These are phyloP conservation scores for Paramecium sexaurelia DNA, from an alignment of 73 alveolate species.

Conservation along the genomic window DNA sequence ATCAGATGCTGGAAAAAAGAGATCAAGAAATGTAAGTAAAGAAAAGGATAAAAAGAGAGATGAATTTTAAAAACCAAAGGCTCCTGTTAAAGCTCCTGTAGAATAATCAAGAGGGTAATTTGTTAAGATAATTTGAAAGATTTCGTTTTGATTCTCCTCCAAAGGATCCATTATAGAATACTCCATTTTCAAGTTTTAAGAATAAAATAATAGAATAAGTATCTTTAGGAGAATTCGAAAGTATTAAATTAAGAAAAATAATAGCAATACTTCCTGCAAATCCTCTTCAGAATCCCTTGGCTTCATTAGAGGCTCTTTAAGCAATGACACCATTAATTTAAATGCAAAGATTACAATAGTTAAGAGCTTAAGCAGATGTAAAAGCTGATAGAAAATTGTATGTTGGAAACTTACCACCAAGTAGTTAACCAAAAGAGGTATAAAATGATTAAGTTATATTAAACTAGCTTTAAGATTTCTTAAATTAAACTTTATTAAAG, in stretches of 20 bases:
- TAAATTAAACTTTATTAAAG: slow-evolving; percentile 24
- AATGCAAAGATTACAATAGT: slow-evolving; percentile 43
- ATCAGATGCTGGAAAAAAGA: slow-evolving; percentile 23
- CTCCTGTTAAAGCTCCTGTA: not conserved
- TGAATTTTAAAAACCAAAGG: slow-evolving; percentile 4
- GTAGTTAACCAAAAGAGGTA: slow-evolving; percentile 66
- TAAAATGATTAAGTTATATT: not conserved
- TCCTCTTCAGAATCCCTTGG: slow-evolving; percentile 34
- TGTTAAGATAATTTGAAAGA: not conserved
- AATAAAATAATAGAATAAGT: not conserved
- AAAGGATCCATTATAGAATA: slow-evolving; percentile 50
- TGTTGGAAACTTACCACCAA: slow-evolving; percentile 95
- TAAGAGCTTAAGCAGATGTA: slow-evolving; percentile 60
- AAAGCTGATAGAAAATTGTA: slow-evolving; percentile 91
- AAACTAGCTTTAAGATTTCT: slow-evolving; percentile 29
- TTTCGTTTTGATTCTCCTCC: slow-evolving; percentile 69
- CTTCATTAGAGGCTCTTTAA: slow-evolving; percentile 40
- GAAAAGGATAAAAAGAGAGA: slow-evolving; percentile 55
- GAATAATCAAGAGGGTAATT: not conserved
- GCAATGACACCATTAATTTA: slow-evolving; percentile 56
- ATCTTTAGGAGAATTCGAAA: slow-evolving; percentile 37
- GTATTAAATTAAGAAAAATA: not conserved
- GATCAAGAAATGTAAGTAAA: slow-evolving; percentile 47
- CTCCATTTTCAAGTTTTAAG: slow-evolving; percentile 18
- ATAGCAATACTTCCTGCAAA: slow-evolving; percentile 47